Conservation (phyloP, 345 rosid species). For the Orychophragmus violaceus region DNA sequence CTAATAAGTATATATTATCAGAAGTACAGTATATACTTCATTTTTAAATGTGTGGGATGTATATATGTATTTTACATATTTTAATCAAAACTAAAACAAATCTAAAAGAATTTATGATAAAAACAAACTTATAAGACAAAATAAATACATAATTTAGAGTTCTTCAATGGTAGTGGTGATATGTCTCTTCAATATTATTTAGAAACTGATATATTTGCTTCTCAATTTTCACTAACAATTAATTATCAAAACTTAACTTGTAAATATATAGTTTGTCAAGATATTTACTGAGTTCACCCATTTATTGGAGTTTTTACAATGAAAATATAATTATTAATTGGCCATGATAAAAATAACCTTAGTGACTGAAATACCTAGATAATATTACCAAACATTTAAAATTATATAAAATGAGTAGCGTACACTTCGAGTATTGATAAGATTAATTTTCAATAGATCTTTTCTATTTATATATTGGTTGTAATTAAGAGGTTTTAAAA, state of each 20-base stretch:
- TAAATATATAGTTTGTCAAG: neutral
- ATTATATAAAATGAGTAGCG: neutral
- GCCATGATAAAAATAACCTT: neutral
- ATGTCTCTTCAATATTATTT: neutral
- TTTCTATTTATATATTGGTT: neutral
- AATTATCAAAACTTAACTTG: neutral
- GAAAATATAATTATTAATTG: neutral
- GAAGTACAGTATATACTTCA: neutral
- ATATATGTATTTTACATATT: neutral
- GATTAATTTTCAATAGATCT: neutral
- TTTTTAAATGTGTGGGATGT: neutral
- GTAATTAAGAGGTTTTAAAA: neutral
- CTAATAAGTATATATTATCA: neutral
- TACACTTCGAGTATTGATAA: neutral
- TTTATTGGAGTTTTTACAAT: no score
- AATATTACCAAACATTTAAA: neutral
- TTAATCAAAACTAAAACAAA: neutral
- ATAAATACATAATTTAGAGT: neutral
- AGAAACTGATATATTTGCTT: neutral
- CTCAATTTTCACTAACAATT: neutral
- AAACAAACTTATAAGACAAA: neutral
- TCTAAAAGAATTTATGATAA: neutral
- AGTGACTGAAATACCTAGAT: neutral
- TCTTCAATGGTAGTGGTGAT: neutral
- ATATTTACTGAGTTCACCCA: neutral